Conservation (phyloP, 192 early-diverging fungal genomes). For the Endogone sp. region DNA sequence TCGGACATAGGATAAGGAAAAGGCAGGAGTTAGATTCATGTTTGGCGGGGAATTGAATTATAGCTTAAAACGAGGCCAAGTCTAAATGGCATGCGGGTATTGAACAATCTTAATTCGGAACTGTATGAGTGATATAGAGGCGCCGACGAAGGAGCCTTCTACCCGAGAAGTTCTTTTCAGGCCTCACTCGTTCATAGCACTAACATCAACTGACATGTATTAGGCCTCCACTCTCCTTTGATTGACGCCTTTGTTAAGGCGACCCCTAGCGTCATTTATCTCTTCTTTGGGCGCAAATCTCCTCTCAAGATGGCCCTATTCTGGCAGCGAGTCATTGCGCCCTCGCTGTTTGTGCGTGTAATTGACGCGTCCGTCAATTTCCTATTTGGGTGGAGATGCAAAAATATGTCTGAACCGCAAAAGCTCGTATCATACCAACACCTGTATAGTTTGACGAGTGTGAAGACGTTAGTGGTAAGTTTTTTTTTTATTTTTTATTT, state of each 20-base stretch:
- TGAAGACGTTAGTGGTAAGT: slow-evolving; percentile 80
- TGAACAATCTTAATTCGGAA: too few relatives aligned
- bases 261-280: slow-evolving; percentile 81
- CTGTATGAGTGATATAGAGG: too few relatives aligned
- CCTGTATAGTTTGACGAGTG: slow-evolving; percentile 85
- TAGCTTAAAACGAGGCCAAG: too few relatives aligned
- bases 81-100: too few relatives aligned
- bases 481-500: too few relatives aligned
- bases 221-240: slow-evolving; percentile 74
- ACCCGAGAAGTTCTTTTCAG: too few relatives aligned
- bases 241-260: slow-evolving; percentile 81
- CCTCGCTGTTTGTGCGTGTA: slow-evolving; percentile 65
- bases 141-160: background rate
- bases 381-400: slow-evolving; percentile 81
- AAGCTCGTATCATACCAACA: slow-evolving; percentile 83
- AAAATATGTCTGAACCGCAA: slow-evolving; percentile 62
- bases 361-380: slow-evolving; percentile 69
- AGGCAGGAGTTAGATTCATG: background rate
- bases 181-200: too few relatives aligned
- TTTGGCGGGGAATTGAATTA: background rate
- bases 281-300: slow-evolving; percentile 83
- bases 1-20: background rate
- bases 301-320: slow-evolving; percentile 75
- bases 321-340: slow-evolving; percentile 79
- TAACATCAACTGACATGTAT: background rate